Conservation (phyloP, 176 grass and related monocot genomes). For the Carex cristatella region DNA sequence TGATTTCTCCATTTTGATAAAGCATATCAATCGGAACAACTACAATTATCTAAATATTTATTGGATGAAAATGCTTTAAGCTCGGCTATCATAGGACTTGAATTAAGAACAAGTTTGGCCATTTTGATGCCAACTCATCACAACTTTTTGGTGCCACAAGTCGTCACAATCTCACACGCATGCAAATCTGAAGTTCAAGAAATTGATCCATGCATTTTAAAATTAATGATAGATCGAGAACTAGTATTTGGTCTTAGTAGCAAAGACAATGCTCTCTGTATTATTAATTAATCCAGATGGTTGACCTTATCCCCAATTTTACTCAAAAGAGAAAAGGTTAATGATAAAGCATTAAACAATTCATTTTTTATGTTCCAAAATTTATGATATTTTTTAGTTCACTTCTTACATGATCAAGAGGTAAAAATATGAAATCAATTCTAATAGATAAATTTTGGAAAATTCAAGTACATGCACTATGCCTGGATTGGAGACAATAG, state of each 20-base stretch:
- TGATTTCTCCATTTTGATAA: neutral
- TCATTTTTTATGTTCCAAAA: neutral
- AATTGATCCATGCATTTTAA: neutral
- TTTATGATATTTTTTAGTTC: neutral
- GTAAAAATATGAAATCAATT: neutral
- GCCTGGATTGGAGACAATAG: too few species aligned
- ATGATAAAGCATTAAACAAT: neutral
- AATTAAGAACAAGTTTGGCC: neutral
- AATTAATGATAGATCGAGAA: neutral
- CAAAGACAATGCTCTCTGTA: too few species aligned
- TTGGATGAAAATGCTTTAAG: neutral
- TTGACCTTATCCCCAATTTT: too few species aligned
- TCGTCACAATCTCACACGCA: neutral
- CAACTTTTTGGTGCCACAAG: neutral
- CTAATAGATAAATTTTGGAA: neutral
- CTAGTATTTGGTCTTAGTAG: too few species aligned
- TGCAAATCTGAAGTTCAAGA: neutral
- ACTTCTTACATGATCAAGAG: neutral
- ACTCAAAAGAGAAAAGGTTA: too few species aligned
- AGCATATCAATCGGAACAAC: too few species aligned
- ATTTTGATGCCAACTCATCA: neutral
- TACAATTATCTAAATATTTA: neutral
- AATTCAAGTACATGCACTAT: neutral
- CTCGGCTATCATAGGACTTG: neutral
- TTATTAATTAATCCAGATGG: too few species aligned